These are phyloP conservation scores for Ceratocystis alfenasii DNA, from an alignment of 2,329 filamentous ascomycete species.

Conservation along the genomic window DNA sequence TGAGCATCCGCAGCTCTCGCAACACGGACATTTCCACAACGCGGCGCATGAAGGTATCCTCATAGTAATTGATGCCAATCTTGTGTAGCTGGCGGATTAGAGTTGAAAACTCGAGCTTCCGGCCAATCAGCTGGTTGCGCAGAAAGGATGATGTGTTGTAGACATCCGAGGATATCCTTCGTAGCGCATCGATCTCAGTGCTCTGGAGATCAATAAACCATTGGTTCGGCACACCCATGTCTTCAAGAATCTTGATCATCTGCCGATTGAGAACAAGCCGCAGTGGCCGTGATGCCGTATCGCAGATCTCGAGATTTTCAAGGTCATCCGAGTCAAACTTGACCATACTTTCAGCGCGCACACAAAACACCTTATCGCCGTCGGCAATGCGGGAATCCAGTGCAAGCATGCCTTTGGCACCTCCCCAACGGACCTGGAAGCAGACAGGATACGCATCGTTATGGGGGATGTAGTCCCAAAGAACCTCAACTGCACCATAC, in stretches of 20 bases:
- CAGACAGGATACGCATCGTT: conserved; percentile 45
- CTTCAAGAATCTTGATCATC: conserved; percentile 76
- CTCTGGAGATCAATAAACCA: conserved; percentile 56
- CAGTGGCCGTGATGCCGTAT: conserved; percentile 53
- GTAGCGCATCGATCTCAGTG: conserved; percentile 48
- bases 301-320: conserved; percentile 58
- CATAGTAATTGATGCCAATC: conserved; percentile 51
- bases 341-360: conserved; percentile 61
- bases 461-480: conserved; percentile 45
- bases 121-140: conserved; percentile 48
- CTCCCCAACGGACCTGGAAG: conserved; percentile 63
- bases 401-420: conserved; percentile 68
- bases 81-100: conserved; percentile 49
- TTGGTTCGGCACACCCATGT: conserved; percentile 47
- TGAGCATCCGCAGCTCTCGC: conserved; percentile 59
- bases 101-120: conserved; percentile 46
- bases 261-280: conserved; percentile 64
- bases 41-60: conserved; percentile 57
- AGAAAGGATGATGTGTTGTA: conserved; percentile 56
- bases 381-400: conserved; percentile 51
- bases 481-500: conserved; percentile 41
- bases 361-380: conserved; percentile 42
- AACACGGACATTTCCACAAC: conserved; percentile 59
- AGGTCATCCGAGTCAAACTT: conserved; percentile 54
- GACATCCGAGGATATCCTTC: conserved; percentile 44